phyloP scores from a whole-genome alignment of 768 basidiomycete species.

The Fibroporia radiculosa region DNA sequence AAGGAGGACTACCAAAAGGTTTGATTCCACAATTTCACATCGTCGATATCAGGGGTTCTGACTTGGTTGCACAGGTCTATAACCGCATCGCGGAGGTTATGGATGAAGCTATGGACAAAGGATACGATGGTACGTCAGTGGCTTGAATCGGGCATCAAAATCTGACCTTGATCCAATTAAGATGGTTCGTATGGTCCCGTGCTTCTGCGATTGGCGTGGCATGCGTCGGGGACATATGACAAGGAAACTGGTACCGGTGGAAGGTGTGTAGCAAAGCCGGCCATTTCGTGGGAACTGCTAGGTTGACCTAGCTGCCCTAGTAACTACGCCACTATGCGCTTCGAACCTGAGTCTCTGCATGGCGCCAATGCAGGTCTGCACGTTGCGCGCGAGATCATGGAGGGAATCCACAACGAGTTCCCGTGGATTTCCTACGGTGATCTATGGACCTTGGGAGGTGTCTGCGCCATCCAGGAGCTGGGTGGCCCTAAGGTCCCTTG shows the following conservation, averaged over 20 bases:
- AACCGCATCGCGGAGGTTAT: slow-evolving; percentile 75
- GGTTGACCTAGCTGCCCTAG: slow-evolving; percentile 29
- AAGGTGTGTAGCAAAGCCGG: slow-evolving; percentile 39
- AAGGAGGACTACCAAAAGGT: slow-evolving; percentile 91
- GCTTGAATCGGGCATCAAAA: too few relatives aligned
- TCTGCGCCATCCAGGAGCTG: slow-evolving; percentile 89
- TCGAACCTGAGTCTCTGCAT: slow-evolving; percentile 81
- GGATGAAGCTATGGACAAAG: slow-evolving; percentile 55
- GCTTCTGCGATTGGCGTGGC: slow-evolving; percentile 88
- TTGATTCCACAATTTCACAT: slow-evolving; percentile 1
- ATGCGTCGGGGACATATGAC: slow-evolving; percentile 89
- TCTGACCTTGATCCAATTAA: slow-evolving; percentile 19
- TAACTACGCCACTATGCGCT: slow-evolving; percentile 99
- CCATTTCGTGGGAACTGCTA: not conserved
- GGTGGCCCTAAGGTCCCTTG: slow-evolving; percentile 89
- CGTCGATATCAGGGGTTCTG: not conserved
- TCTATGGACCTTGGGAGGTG: slow-evolving; percentile 94
- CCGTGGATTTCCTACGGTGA: slow-evolving; percentile 96
- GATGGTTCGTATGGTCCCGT: slow-evolving; percentile 89
- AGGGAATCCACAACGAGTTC: slow-evolving; percentile 81
- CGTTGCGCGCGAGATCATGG: slow-evolving; percentile 76
- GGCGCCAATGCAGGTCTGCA: slow-evolving; percentile 79
- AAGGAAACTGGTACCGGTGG: slow-evolving; percentile 70
- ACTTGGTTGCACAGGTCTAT: slow-evolving; percentile 56
- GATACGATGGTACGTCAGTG: slow-evolving; percentile 70